Evolutionary conservation across 2,329 filamentous ascomycete species (phyloP), one percentile per base, ranked within the genome.

Genomic region (Chlorencoelia australis): DNA sequence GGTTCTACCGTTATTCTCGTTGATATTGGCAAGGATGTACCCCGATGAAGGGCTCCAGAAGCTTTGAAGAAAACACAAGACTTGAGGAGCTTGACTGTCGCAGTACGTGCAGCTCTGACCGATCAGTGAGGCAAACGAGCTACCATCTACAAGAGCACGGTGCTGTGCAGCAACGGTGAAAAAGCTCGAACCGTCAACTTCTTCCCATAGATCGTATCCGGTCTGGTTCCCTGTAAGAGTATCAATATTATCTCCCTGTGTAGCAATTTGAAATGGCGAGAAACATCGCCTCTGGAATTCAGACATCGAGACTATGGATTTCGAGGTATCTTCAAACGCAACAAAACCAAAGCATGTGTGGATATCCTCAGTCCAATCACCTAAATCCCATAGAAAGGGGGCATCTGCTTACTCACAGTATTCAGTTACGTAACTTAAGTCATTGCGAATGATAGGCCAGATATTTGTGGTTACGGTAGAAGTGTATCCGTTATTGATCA

Each of bases 121-220:
- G 5, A 89, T 66, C 14, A 65, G 62, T n/a, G 59, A 58, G 4
- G 84, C 82, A 11, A 91, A 67, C 3, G 67, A 64, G 37, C 67
- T 73, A 5, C 85, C 84, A 59, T 83, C 75, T 5, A 77, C 63
- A 10, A 79, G 63, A n/a, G 75, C 69, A 47, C 83, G 74, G 54
- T 89, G 76, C 42, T 82, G 75, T 26, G 71, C 69, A 3, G 75
- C 73, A 20, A 77, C 62, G 1, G 84, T 91, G 59, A 89, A 93
- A 65, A 88, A 91, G 0, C 82, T 87, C 15, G 73, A 78, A 26
- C 82, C 81, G 16, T 67, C 64, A 10, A 88, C 73, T 56, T 91
- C 85, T 56, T 91, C 85, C 85, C 85, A 91, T 3, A 93, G 68
- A 56, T 93, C 85, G 51, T 76, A 91, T 1, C 67, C 68, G 5